These are phyloP conservation scores for Cercophora scortea DNA, from an alignment of 495 filamentous ascomycete genomes.

Conservation along the genomic window DNA sequence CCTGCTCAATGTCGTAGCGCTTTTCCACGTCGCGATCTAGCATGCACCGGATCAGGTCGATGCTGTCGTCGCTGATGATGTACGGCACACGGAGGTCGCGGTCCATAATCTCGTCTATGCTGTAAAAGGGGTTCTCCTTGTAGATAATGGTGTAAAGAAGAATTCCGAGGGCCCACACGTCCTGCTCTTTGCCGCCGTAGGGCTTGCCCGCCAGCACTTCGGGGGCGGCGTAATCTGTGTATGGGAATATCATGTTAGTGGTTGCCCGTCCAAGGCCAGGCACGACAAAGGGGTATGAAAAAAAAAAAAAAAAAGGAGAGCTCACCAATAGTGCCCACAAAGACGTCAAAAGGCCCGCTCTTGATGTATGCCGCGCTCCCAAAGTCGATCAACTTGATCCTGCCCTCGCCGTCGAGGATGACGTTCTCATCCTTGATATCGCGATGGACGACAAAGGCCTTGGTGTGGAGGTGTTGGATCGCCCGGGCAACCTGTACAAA, in stretches of 20 bases:
- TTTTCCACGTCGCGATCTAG: slow-evolving; percentile 77
- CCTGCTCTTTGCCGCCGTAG: slow-evolving; percentile 93
- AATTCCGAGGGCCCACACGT: slow-evolving; percentile 98
- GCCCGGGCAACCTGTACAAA: slow-evolving; percentile 88
- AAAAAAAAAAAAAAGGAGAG: slow-evolving; percentile 5
- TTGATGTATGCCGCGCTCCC: slow-evolving; percentile 97
- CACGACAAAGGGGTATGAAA: background rate
- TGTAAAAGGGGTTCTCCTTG: slow-evolving; percentile 99
- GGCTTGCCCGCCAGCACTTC: slow-evolving; percentile 92
- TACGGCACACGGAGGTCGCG: slow-evolving; percentile 89
- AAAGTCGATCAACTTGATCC: slow-evolving; percentile 96
- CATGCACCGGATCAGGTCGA: slow-evolving; percentile 85
- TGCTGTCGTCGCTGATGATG: slow-evolving; percentile 82
- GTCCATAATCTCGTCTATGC: slow-evolving; percentile 98
- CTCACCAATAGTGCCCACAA: slow-evolving; percentile 96
- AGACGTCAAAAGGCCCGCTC: slow-evolving; percentile 96
- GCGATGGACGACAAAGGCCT: slow-evolving; percentile 86
- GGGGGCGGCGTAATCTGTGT: slow-evolving; percentile 87
- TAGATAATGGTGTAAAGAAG: slow-evolving; percentile 97
- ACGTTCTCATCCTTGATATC: slow-evolving; percentile 99
- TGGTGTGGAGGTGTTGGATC: slow-evolving; percentile 84
- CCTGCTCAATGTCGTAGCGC: slow-evolving; percentile 72
- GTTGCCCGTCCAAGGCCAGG: too few species aligned
- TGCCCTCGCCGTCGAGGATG: slow-evolving; percentile 87
- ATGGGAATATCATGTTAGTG: background rate